Evolutionary conservation across 2,329 filamentous ascomycete species (phyloP), one percentile per base, ranked within the genome.

Genomic region (Grosmannia huntii): DNA sequence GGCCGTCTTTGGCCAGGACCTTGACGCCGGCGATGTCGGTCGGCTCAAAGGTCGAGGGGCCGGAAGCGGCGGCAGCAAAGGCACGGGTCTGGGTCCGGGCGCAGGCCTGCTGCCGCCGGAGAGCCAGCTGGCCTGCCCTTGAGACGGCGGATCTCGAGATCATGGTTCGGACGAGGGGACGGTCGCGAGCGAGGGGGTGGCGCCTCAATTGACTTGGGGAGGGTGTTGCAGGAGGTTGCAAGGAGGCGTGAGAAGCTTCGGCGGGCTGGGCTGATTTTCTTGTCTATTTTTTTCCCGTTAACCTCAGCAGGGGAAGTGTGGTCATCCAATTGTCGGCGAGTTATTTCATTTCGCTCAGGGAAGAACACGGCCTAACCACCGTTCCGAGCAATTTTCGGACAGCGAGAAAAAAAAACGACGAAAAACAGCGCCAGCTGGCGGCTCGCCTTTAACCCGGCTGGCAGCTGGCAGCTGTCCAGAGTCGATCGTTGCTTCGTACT

Each of bases 21-120:
- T 96, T 96, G 75, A 97, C 79, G 69, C 92, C 92, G 72, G 85
- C 83, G 73, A 88, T 83, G 74, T 95, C 88, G 70, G 87, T 82
- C 62, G 87, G 84, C 76, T 96, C 86, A 78, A 95, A 99, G 72
- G 87, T 84, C 76, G 91, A 89, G 66, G 88, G 85, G 63, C 83
- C 83, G 60, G 72, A 69, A 5, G 76, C 73, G 61, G 77, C 57
- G 5, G 76, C 80, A 61, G 75, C 75, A 67, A 77, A 82, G 65
- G 73, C 73, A 66, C 80, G 76, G 66, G 69, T 73, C 68, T 75
- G 76, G 61, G 73, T 21, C 46, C 16, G 70, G 69, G 80, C 81
- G 72, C 80, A 79, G 77, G 80, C 71, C 50, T 76, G 76, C 71
- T 76, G 76, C 71, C 76, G 74, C 66, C 80, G 77, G 67, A 76